Base-by-base conservation (phyloP, 352 stramenopile species). In the Aphanomyces astaci region DNA sequence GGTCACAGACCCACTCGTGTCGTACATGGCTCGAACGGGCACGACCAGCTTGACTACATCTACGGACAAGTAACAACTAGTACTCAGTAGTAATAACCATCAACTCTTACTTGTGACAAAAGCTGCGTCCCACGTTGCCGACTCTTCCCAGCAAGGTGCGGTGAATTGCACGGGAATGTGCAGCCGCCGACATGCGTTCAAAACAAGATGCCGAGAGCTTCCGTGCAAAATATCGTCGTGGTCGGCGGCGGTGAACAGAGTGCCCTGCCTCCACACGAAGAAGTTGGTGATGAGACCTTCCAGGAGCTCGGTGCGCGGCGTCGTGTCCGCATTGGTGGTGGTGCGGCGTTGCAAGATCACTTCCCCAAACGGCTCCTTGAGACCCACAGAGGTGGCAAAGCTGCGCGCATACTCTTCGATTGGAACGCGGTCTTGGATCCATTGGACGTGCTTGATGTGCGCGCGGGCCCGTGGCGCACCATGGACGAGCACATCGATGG, bases 201-300 rank as follows among this genome's bases (percentile, higher is more conserved):
- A 55, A 52, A 94, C 82, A 31, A 92, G 59, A 56, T 81, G 72
- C 10, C 85, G 79, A 0, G 78, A 88, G 63, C 80, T 91, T 0
- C 85, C 85, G 2, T 73, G 52, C 30, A 94, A 70, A 19, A 94
- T 73, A 33, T 70, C 65, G 15, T 76, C 63, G 5, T 63, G 57
- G 19, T 76, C 60, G 5, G 55, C 62, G 1, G 83, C 75, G 2
- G 85, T 94, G 63, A 76, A 78, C 19, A 94, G 39, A 11, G n/a
- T 69, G 0, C 72, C 74, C 0, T 78, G 55, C 31, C 80, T 77
- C 27, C 89, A 81, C 52, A 89, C 78, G 52, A 88, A 94, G 32
- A 94, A 86, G 64, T 94, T 94, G 57, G 80, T 87, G 54, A 88
- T 81, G 24, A 91, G 71, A 13, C 85, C 85, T 78, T 94, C 85